Base-by-base conservation (phyloP, 192 early-diverging fungal genomes). In the Diversispora epigaea region DNA sequence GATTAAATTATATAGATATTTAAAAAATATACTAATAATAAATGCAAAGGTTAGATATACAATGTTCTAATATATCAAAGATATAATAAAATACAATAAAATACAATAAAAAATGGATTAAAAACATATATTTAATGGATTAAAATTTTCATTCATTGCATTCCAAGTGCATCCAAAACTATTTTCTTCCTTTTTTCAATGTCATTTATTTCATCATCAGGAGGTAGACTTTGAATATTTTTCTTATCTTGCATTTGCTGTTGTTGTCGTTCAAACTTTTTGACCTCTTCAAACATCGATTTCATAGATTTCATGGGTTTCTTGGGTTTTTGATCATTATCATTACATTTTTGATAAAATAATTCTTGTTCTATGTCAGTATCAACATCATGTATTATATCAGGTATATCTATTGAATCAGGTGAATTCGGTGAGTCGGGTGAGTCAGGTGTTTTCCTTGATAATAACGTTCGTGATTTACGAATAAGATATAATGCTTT, bases 381-480 rank as follows among this genome's bases (percentile, higher is more conserved):
- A 11, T 60, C 21, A 60, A 32, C 15, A 6, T 61, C 58, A 22
- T 40, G 32, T 43, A 17, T 39, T 63, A 63, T 43, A 63, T 63
- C 32, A 15, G 12, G 32, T 17, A 17, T 39, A 14, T 63, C 39
- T 4, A 40, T 15, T 40, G 41, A 63, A 63, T 21, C 1, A 10
- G 39, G 15, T 44, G 19, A 10, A 47, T 68, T 21, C 22, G 25
- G 2, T 32, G 25, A 32, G 2, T 32, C 25, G 25, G 25, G 25
- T 32, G 25, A 32, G 25, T 32, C 25, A 32, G 25, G 25, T 32
- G 25, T 32, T 32, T 32, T 32, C 25, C 52, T 19, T 54, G 68
- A 70, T 70, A 70, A 70, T 56, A 70, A 43, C 21, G n/a, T 22
- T 12, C 68, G 68, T 43, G 50, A 10, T 70, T 70, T 49, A 4